These are phyloP conservation scores for Grigorovia yakushimaensis DNA, from an alignment of 805 yeast species.

Conservation along the genomic window DNA sequence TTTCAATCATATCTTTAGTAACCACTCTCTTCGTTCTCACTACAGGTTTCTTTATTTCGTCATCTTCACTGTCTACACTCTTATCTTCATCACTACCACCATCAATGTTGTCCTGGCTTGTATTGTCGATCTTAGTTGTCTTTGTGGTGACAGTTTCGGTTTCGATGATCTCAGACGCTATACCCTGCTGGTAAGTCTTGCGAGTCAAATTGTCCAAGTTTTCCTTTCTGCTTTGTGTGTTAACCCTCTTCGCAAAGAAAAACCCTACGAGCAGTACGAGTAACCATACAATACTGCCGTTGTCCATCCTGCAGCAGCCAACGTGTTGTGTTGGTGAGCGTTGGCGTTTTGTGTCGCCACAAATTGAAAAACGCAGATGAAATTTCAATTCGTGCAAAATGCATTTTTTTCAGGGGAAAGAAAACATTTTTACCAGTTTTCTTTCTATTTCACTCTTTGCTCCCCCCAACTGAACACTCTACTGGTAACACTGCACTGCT, in stretches of 20 bases:
- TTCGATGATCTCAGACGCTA: neutral
- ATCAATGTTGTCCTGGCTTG: neutral
- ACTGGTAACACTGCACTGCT: no score
- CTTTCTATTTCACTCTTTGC: no score
- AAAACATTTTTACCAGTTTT: no score
- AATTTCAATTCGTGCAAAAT: no score
- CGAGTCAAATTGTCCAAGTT: neutral
- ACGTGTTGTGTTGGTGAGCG: no score
- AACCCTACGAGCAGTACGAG: neutral
- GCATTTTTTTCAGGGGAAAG: no score
- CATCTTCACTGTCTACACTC: neutral
- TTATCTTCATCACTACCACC: conserved; percentile 3
- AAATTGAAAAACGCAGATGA: no score
- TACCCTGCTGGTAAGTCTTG: neutral
- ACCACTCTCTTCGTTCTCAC: conserved; percentile 33
- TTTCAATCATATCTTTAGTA: conserved; percentile 68
- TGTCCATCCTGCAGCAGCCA: no score
- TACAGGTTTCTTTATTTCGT: conserved; percentile 1
- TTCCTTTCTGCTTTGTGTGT: neutral
- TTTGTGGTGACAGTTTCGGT: neutral
- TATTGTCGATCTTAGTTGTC: neutral
- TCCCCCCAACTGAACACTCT: no score
- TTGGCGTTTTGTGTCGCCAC: no score
- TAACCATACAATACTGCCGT: neutral
- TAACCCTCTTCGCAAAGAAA: neutral